Evolutionary conservation across 1,284 basidiomycete genomes (phyloP), one percentile per base, ranked within the genome.

Genomic region (Neotropicomus parvogracilis): DNA sequence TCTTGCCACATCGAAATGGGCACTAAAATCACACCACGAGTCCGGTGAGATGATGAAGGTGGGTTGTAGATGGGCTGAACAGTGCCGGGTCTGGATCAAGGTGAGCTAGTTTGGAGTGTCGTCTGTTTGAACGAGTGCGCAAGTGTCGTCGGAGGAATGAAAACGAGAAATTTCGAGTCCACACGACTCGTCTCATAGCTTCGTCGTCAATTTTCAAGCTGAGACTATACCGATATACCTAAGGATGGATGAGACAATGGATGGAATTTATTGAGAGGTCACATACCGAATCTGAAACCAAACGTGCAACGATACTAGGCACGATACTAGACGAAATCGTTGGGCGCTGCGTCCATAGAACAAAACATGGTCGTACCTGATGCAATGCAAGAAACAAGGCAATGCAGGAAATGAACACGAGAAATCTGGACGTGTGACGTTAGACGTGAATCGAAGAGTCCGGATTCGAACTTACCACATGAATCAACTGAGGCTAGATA

Each of bases 71-170:
- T 1, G 31, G 7, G 39, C 37, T 19, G 55, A 52, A 52, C 46
- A 44, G 40, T 43, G 51, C 43, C 47, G 7, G 52, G 44, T 46
- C 37, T 19, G 38, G 38, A 34, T 48, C 52, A 37, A 7, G 55
- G 57, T 48, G 50, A 55, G 50, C 47, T 41, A 44, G 52, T 44
- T 46, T 48, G 44, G 20, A 55, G 43, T 16, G 48, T 48, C 14
- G 55, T 48, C 40, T 48, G 47, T 40, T 59, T 40, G 56, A 53
- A 49, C 24, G 38, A n/a, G 20, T 58, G 41, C 13, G 38, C 32
- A 45, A 35, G 26, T 42, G 44, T 57, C 44, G 58, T 48, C 44
- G 10, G 54, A 45, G 48, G 55, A 54, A 20, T 8, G 8, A 24
- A 5, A 8, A 20, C 24, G 8, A 24, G 4, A 8, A 8, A 24